phyloP scores from a whole-genome alignment of 2,329 filamentous ascomycete species.

The Hymenoscyphus infarciens region DNA sequence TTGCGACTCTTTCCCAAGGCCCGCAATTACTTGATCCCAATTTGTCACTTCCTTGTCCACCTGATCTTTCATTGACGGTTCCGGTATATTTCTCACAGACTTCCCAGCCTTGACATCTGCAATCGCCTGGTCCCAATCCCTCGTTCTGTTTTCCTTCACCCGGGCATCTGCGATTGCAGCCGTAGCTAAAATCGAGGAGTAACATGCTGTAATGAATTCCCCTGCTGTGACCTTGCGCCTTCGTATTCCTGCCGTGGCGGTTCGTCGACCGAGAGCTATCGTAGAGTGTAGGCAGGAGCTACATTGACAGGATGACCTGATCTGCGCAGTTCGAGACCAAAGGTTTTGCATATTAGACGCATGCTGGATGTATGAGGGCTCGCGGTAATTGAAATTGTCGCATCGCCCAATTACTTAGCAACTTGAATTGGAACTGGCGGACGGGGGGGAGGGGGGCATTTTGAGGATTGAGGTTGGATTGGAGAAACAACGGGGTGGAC shows the following conservation, averaged over 20 bases:
- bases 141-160: conserved; percentile 53
- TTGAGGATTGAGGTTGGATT: not conserved
- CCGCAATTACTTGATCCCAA: not conserved
- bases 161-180: conserved; percentile 60
- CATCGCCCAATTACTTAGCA: not conserved
- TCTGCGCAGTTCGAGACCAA: conserved; percentile 64
- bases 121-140: conserved; percentile 60
- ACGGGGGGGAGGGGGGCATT: not conserved
- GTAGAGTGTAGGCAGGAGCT: conserved; percentile 54
- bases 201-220: conserved; percentile 62
- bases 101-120: conserved; percentile 43
- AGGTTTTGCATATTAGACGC: conserved; percentile 58
- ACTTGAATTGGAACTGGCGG: not conserved
- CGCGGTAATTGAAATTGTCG: conserved; percentile 5
- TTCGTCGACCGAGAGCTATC: conserved; percentile 46
- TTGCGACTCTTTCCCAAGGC: not conserved
- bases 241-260: conserved; percentile 44
- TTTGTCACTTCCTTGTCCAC: conserved; percentile 1
- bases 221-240: conserved; percentile 48
- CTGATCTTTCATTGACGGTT: not conserved
- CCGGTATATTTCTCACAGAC: conserved; percentile 6
- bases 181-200: conserved; percentile 64
- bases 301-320: conserved; percentile 59
- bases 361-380: conserved; percentile 22
- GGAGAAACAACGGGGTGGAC: not conserved